These are phyloP conservation scores for Schizochytrium sp. DNA, from an alignment of 108 stramenopile species.

Conservation along the genomic window DNA sequence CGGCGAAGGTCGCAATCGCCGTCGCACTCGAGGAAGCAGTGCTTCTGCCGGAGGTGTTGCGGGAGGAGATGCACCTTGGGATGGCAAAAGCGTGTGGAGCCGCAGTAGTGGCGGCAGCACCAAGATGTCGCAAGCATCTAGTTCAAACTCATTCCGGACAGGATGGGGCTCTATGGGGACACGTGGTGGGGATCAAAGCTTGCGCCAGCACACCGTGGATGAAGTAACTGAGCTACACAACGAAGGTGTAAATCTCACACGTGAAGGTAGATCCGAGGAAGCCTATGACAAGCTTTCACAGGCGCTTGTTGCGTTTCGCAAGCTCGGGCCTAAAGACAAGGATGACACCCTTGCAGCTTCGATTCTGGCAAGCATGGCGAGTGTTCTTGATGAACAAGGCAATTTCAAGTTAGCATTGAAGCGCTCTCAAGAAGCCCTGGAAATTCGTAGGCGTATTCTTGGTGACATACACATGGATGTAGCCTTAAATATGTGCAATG, in stretches of 20 bases:
- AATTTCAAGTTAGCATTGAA: not conserved
- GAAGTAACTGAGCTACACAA: not conserved
- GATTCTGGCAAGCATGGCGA: not conserved
- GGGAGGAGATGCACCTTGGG: not conserved
- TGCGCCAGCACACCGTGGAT: not conserved
- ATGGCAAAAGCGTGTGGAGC: not conserved
- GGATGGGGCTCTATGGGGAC: not conserved
- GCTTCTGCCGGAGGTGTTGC: too few relatives aligned
- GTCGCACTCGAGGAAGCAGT: too few relatives aligned
- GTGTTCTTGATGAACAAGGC: not conserved
- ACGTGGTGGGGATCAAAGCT: not conserved
- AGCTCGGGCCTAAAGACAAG: not conserved
- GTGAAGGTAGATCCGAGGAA: not conserved
- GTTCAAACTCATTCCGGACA: not conserved
- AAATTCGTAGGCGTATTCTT: not conserved
- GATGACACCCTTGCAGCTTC: not conserved
- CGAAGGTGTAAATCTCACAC: not conserved
- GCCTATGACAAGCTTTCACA: not conserved
- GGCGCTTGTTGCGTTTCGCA: not conserved
- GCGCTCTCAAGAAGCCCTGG: not conserved
- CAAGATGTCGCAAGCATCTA: not conserved
- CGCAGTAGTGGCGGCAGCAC: slow-evolving; percentile 12
- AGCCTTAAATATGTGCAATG: not conserved
- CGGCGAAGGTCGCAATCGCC: too few relatives aligned
- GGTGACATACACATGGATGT: slow-evolving; percentile 20